Evolutionary conservation across 225 moss, liverwort and hornwort species (phyloP).

Genomic region (Sphagnum contortum): DNA sequence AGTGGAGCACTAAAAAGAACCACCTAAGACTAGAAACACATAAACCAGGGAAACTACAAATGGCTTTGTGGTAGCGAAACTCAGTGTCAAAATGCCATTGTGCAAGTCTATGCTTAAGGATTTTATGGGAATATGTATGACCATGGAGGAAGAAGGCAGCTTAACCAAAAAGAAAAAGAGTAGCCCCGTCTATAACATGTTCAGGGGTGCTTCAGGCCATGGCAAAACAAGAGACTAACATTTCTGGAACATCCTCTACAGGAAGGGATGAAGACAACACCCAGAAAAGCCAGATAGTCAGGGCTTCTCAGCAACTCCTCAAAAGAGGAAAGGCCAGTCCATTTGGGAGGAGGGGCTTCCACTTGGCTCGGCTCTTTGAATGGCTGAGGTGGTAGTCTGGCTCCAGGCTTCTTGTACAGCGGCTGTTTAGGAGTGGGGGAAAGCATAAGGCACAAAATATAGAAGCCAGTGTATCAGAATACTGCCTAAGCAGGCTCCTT

Average conservation of each 20-base stretch:
- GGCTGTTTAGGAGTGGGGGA: slow-evolving; percentile 59
- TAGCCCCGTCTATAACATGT: too few relatives aligned
- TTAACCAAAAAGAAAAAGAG: too few relatives aligned
- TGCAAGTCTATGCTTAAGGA: too few relatives aligned
- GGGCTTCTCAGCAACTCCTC: slow-evolving; percentile 56
- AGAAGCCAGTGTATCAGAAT: slow-evolving; percentile 42
- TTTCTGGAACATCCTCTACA: slow-evolving; percentile 46
- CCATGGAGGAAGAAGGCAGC: too few relatives aligned
- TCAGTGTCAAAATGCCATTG: too few relatives aligned
- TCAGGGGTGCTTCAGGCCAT: too few relatives aligned
- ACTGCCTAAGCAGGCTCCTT: slow-evolving; percentile 37
- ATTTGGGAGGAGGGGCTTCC: slow-evolving; percentile 61
- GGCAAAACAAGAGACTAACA: background rate
- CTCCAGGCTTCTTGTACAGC: slow-evolving; percentile 67
- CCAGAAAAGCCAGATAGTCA: slow-evolving; percentile 37
- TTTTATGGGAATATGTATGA: too few relatives aligned
- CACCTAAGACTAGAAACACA: too few relatives aligned
- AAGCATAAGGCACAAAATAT: slow-evolving; percentile 46
- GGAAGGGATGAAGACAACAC: slow-evolving; percentile 26
- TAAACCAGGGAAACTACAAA: too few relatives aligned
- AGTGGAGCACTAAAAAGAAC: too few relatives aligned
- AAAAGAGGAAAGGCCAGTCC: slow-evolving; percentile 57
- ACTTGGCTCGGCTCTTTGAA: slow-evolving; percentile 45
- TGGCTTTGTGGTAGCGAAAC: too few relatives aligned
- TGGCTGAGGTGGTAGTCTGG: slow-evolving; percentile 51